Evolutionary conservation across 2,329 filamentous ascomycete species (phyloP), one percentile per base, ranked within the genome.

Genomic region (Xylariaceae sp.): DNA sequence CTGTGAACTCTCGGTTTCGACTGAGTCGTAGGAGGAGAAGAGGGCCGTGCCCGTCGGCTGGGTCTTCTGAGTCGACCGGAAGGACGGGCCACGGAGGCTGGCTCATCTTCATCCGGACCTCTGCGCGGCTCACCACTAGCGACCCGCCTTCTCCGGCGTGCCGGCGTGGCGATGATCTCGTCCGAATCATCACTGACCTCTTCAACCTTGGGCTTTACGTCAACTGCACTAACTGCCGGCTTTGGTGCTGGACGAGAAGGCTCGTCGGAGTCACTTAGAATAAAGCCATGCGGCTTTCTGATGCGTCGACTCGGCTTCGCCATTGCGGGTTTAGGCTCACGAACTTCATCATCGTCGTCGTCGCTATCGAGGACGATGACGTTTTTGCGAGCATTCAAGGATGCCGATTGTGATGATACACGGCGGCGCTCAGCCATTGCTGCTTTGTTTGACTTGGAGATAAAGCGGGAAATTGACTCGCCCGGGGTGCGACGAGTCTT

Each of bases 401-500:
- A 68, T 30, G 71, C 69, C 15, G 71, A 71, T 49, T 72, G 71
- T 11, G 70, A 72, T 13, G 71, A 73, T 6, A 30, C 4, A 44
- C 59, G 64, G 7, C 57, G 64, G 23, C 52, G 42, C 53, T 30
- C 54, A 30, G 51, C 44, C 4, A 15, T 51, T 44, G 58, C 39
- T 18, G 50, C 63, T 15, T 64, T 51, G 9, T 62, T 61, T 18
- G 61, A 58, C 4, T 57, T 60, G 23, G 23, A 47, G 15, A 47
- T 47, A 2, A 47, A 15, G 5, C 18, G 13, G 6, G 39, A 48
- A 50, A 45, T 49, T 7, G 56, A 54, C 17, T n/a, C 30, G 2
- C 49, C 51, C 50, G 48, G 15, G 17, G 52, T 57, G 2, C 51
- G 23, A 34, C 51, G 23, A 34, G 55, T n/a, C 30, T 59, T 47